Conservation (phyloP, 73 alveolate genomes). For the Paramecium tetraurelia region DNA sequence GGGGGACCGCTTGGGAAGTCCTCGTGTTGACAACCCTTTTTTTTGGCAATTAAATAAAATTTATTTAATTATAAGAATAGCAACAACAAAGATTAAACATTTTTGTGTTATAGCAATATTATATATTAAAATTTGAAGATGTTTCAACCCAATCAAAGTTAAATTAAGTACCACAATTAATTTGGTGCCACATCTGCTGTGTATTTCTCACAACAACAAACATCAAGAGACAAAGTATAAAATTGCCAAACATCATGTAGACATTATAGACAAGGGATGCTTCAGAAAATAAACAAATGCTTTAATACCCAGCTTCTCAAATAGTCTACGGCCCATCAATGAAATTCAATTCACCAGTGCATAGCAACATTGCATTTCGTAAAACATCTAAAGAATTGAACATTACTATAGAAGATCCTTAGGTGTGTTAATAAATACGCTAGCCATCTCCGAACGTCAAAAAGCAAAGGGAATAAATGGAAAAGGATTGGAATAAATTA, state of each 20-base stretch:
- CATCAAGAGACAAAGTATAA: constrained; percentile 18
- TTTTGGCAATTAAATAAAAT: background rate
- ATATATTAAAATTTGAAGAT: background rate
- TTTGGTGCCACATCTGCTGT: constrained; percentile 52
- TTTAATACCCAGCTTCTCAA: background rate
- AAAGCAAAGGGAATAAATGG: constrained; percentile 21
- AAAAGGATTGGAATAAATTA: constrained; percentile 32
- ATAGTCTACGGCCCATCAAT: constrained; percentile 25
- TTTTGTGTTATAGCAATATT: background rate
- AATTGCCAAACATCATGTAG: background rate
- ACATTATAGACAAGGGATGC: background rate
- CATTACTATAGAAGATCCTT: constrained; percentile 10
- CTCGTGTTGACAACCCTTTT: constrained; percentile 88
- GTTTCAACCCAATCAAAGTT: background rate
- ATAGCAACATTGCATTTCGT: background rate
- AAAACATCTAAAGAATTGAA: background rate
- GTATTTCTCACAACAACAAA: background rate
- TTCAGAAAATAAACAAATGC: background rate
- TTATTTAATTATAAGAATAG: background rate
- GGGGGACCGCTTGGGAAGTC: constrained; percentile 99
- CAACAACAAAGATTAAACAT: background rate
- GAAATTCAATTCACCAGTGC: background rate
- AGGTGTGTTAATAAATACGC: background rate
- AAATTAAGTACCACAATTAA: background rate
- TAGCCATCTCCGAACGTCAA: background rate